Percentiles rank a stretch among this genome's conserved stretches.
Conservation (phyloP, 768 basidiomycete species). For the Boletus bicolor region DNA sequence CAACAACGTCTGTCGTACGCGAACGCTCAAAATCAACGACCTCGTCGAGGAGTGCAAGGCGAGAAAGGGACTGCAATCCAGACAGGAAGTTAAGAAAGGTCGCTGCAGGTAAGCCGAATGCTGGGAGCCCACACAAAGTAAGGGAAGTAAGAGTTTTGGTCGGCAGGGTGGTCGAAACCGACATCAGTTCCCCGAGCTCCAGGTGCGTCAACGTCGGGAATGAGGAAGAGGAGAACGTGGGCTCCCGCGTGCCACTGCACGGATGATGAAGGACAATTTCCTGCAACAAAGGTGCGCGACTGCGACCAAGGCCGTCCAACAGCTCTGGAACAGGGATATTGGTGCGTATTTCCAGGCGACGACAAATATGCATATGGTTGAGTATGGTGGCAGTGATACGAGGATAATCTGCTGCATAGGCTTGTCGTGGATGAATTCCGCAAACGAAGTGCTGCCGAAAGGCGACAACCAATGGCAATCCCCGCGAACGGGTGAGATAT, state of each 20-base stretch:
- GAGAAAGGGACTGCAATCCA: slow-evolving; percentile 20
- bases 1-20: slow-evolving; percentile 3
- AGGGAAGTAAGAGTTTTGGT: slow-evolving; percentile 21
- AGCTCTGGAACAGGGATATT: slow-evolving; percentile 25
- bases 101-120: slow-evolving; percentile 19
- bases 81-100: slow-evolving; percentile 25
- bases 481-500: slow-evolving; percentile 27
- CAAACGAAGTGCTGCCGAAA: slow-evolving; percentile 25
- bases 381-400: slow-evolving; percentile 27
- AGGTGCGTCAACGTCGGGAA: slow-evolving; percentile 22
- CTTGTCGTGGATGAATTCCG: slow-evolving; percentile 18
- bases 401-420: slow-evolving; percentile 19
- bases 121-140: slow-evolving; percentile 23
- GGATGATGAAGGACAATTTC: slow-evolving; percentile 27
- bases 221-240: slow-evolving; percentile 15
- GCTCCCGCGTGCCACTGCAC: slow-evolving; percentile 3
- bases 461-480: slow-evolving; percentile 19
- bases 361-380: slow-evolving; percentile 25
- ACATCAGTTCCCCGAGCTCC: slow-evolving; percentile 22
- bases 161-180: slow-evolving; percentile 18
- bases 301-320: slow-evolving; percentile 20
- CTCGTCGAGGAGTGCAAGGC: slow-evolving; percentile 25
- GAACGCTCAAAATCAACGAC: slow-evolving; percentile 27
- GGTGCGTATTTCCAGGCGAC: slow-evolving; percentile 26
- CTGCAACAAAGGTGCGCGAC: slow-evolving; percentile 24